Evolutionary conservation across 2,329 filamentous ascomycete species (phyloP).

Genomic region (Drechslerella stenobrocha): DNA sequence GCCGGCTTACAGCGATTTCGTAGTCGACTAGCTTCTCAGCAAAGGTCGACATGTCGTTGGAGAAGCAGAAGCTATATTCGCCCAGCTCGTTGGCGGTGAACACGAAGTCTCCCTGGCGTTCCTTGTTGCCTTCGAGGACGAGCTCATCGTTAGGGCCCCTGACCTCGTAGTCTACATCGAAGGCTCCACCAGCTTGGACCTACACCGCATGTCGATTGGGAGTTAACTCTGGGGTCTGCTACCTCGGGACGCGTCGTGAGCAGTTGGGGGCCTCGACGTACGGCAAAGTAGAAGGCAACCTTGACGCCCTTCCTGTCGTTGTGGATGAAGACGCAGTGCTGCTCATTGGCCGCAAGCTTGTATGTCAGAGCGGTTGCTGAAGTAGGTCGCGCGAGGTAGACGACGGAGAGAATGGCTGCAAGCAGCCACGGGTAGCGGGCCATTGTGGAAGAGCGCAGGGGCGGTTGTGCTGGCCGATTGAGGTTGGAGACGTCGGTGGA

Average conservation of each 20-base stretch:
- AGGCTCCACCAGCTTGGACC: slow-evolving; percentile 98
- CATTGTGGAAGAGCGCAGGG: slow-evolving; percentile 11
- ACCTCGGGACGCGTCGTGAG: too few species aligned
- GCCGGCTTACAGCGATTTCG: slow-evolving; percentile 72
- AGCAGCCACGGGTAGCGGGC: slow-evolving; percentile 36
- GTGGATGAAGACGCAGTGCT: slow-evolving; percentile 88
- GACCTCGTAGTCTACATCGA: slow-evolving; percentile 93
- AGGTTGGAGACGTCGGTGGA: slow-evolving; percentile 3
- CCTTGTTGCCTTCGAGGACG: slow-evolving; percentile 84
- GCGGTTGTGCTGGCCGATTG: slow-evolving; percentile 8
- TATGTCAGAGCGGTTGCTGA: slow-evolving; percentile 92
- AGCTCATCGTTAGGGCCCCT: slow-evolving; percentile 77
- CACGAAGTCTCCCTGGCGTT: slow-evolving; percentile 94
- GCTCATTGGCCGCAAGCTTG: slow-evolving; percentile 85
- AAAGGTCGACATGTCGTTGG: slow-evolving; percentile 97
- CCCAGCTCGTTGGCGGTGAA: slow-evolving; percentile 87
- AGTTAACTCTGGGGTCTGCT: not conserved
- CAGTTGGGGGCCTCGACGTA: too few species aligned
- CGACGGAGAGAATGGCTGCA: slow-evolving; percentile 66
- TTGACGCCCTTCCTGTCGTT: slow-evolving; percentile 80
- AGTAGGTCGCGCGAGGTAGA: slow-evolving; percentile 63
- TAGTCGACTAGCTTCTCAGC: slow-evolving; percentile 98
- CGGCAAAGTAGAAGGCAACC: slow-evolving; percentile 97
- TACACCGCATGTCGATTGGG: slow-evolving; percentile 55
- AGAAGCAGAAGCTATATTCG: slow-evolving; percentile 97